Evolutionary conservation across 306 rosid species (phyloP), one percentile per base, ranked within the genome.

Genomic region (Prunus salicina): DNA sequence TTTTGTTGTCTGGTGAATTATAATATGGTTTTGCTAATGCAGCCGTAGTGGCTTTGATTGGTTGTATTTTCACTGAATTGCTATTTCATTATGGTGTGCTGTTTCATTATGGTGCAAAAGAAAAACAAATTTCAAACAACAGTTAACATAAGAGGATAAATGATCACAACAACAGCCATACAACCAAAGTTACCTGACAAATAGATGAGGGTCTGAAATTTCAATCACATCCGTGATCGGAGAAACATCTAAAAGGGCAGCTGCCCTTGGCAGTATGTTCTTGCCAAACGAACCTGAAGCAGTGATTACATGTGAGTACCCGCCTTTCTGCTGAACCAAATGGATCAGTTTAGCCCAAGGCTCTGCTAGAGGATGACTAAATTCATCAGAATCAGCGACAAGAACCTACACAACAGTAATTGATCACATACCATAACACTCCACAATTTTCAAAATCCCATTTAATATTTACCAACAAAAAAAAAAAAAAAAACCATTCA

Each of bases 291-390:
- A 93, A 76, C 82, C 83, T 11, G 95, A 88, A 79, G 96, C 86
- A 24, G 96, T 86, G 81, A 93, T 71, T 77, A 93, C 88, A 75
- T 91, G 95, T 8, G 98, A 91, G 81, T 83, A 91, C 69, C 81
- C 83, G n/a, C 92, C 93, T 45, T 46, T 87, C 81, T 85, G 90
- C 84, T 93, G 96, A 81, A 88, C 89, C 80, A 89, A 81, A 78
- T 88, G 94, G 49, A 93, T 86, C 46, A 93, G 77, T 76, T 85
- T 89, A 76, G 98, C 96, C 98, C 98, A 93, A 25, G 98, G 90
- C 60, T 93, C 98, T 6, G 98, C 93, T 57, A 93, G 62, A 30
- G 91, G 87, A 62, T 82, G 77, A 78, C 88, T 78, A 80, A 93
- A 93, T 34, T 76, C 67, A 62, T 87, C 94, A 0, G 96, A 93